Evolutionary conservation across 352 stramenopile genomes (phyloP), one percentile per base, ranked within the genome.

Genomic region (Globisporangium heterothallicum): DNA sequence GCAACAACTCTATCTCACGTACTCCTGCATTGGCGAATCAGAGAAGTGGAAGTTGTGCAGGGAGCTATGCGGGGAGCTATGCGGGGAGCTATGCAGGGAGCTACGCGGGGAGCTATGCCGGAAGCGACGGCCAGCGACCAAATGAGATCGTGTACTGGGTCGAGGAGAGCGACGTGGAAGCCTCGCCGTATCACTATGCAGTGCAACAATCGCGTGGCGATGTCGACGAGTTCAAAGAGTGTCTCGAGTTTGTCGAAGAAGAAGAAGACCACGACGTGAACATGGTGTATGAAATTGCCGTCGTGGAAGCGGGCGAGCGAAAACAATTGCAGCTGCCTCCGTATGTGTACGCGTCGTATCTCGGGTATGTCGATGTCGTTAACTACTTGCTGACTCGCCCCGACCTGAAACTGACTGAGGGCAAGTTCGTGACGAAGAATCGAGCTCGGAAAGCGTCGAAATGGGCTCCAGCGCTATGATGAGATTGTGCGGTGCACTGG

Each of bases 131-230:
- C 32, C 32, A 38, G 10, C 32, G 32, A 18, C 32, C 32, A 16
- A 38, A 18, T 38, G 32, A 38, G n/a, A 5, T 18, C 32, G 32
- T 38, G 32, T 38, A 38, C 32, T 38, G 32, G 32, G 32, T 38
- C 32, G 32, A 70, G 35, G 42, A 81, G 62, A 19, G 84, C 54
- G 8, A 63, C 46, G 6, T 47, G 10, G 12, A 34, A 2, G 42
- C 12, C 19, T 34, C 26, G 21, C 22, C 24, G 22, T 47, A 32
- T 24, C 42, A 47, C 22, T 47, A 32, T 13, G 42, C 29, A 14
- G 42, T 48, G 14, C 46, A 34, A 9, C 6, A 35, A 6, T 53
- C 46, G 2, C 3, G 6, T 16, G 46, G 46, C 8, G 13, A 32
- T 22, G 9, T 53, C 5, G 22, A 19, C 13, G 22, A 25, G 6